Evolutionary conservation across 768 basidiomycete genomes (phyloP).

Genomic region (Russula brevipes): DNA sequence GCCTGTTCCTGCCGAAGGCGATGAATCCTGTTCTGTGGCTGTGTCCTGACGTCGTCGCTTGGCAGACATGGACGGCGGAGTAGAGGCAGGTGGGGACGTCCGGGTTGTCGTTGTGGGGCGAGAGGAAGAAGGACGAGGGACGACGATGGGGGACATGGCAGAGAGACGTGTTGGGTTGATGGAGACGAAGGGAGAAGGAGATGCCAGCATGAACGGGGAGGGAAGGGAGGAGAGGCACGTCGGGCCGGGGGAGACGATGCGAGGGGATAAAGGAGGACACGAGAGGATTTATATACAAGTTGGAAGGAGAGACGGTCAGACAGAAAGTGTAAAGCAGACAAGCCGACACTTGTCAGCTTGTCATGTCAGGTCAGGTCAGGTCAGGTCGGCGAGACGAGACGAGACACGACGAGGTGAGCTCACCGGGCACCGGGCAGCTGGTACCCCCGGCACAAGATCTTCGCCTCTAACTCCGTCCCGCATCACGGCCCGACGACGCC

Average conservation of each 20-base stretch:
- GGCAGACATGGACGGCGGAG: neutral
- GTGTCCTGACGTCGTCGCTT: slow-evolving; percentile 46
- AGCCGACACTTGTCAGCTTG: no score
- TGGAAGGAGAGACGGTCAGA: neutral
- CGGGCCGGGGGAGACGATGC: neutral
- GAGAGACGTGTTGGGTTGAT: slow-evolving; percentile 15
- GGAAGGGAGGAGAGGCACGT: neutral
- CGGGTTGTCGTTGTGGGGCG: neutral
- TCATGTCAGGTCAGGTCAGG: no score
- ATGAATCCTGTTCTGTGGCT: slow-evolving; percentile 53
- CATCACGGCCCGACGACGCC: neutral
- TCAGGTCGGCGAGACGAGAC: no score
- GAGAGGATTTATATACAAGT: slow-evolving; percentile 6
- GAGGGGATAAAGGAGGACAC: no score
- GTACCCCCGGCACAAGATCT: neutral
- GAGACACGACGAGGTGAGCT: slow-evolving; percentile 12
- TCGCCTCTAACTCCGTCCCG: slow-evolving; percentile 15
- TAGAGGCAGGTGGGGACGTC: neutral
- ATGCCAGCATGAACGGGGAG: neutral
- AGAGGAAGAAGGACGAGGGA: neutral
- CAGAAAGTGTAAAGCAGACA: neutral
- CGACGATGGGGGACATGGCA: slow-evolving; percentile 2
- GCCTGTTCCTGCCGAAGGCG: slow-evolving; percentile 42
- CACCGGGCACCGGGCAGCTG: neutral
- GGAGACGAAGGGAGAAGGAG: slow-evolving; percentile 2